Evolutionary conservation across 305 asterid genomes (phyloP).

Genomic region (Fraxinus angustifolia): DNA sequence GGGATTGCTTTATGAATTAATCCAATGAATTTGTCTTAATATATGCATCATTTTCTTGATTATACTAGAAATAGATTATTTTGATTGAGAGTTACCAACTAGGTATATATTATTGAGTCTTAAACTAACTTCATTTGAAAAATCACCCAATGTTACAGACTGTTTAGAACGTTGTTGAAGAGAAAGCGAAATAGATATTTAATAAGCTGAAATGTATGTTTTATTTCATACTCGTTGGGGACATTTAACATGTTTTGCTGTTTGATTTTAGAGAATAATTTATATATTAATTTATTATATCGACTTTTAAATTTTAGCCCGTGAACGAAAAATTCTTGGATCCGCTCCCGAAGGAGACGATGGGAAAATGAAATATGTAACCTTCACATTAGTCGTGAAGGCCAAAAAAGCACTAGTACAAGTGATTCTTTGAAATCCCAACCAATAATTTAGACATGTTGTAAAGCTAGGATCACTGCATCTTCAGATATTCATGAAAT

Average conservation of each 20-base stretch:
- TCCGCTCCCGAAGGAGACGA: background rate
- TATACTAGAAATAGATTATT: background rate
- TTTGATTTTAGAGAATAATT: background rate
- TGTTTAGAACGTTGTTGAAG: slow-evolving; percentile 30
- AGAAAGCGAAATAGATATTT: slow-evolving; percentile 55
- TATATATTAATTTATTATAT: no score
- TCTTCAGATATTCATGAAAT: background rate
- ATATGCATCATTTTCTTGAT: slow-evolving; percentile 14
- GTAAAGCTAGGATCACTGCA: background rate
- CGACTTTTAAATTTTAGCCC: no score
- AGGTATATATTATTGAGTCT: background rate
- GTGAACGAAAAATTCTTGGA: no score
- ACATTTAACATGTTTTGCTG: background rate
- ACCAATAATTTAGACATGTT: background rate
- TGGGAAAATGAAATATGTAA: no score
- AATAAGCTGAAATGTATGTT: slow-evolving; percentile 48
- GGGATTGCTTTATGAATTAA: background rate
- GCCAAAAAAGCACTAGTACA: background rate
- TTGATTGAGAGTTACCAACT: background rate
- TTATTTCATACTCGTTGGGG: background rate
- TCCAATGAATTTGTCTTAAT: background rate
- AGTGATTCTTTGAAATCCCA: background rate
- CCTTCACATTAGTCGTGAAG: background rate
- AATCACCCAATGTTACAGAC: no score
- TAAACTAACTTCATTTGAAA: no score